Base-by-base conservation (phyloP, 805 yeast species). In the Lachancea thermotolerans region DNA sequence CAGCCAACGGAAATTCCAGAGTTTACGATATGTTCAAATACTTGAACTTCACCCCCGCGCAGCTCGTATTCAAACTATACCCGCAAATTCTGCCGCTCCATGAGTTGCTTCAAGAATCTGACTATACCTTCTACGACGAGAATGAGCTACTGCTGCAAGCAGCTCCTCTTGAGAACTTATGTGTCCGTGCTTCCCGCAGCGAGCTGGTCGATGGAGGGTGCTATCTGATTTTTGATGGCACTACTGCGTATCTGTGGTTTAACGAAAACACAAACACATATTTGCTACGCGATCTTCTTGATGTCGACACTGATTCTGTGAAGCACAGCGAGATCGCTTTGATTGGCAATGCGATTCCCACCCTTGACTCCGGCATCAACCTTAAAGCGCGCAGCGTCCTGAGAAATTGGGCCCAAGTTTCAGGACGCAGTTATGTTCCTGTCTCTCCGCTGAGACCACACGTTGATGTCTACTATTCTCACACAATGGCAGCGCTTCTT, bases 71-170 rank as follows among this genome's bases (percentile, higher is more conserved):
- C 48, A 80, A 78, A 49, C 70, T 93, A 33, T 93, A 90, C 57
- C 98, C 99, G 1, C 79, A 84, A 10, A 69, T 91, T 45, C 71
- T 85, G 29, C 85, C 85, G 34, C 62, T 91, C 21, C 95, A 89
- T 60, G 72, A 76, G 2, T 63, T 86, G 47, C 65, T 65, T 39
- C 55, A 66, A 2, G 82, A 76, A 9, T 68, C 67, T 1, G 95
- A 86, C 49, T 79, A 62, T 21, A 55, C 80, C 36, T 68, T 69
- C 5, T 66, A 58, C 43, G 76, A 75, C 51, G 65, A 65, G 38
- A 65, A 69, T 15, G 55, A 62, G 51, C 52, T 74, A 59, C 44
- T 55, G 63, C 49, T 75, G 78, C 60, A 64, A 55, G n/a, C 61
- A 4, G 40, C 55, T 73, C 51, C 95, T 83, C 2, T 66, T 50